Evolutionary conservation across 2,329 filamentous ascomycete species (phyloP).

Genomic region (Fusarium sp.): DNA sequence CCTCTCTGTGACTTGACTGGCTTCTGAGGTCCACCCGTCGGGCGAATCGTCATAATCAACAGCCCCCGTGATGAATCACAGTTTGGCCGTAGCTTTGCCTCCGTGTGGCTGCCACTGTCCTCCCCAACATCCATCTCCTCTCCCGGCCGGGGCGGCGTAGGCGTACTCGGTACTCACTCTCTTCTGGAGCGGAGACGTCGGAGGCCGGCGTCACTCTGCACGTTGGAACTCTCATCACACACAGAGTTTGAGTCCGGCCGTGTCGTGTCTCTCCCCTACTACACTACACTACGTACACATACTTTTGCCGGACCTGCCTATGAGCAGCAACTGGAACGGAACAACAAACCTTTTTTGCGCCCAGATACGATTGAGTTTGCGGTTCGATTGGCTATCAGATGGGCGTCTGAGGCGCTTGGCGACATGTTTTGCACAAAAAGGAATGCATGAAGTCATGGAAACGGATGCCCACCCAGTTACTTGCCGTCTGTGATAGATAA

Average conservation of each 20-base stretch:
- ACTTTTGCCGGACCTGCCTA: conserved; percentile 30
- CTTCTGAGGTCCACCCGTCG: conserved; percentile 31
- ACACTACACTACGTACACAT: not conserved
- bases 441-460: conserved; percentile 52
- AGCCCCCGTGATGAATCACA: conserved; percentile 41
- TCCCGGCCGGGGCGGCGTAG: conserved; percentile 29
- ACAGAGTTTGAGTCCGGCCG: conserved; percentile 39
- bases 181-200: conserved; percentile 17
- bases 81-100: conserved; percentile 40
- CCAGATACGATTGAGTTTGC: conserved; percentile 25
- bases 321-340: conserved; percentile 41
- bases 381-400: conserved; percentile 37
- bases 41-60: conserved; percentile 43
- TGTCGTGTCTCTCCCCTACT: conserved; percentile 5
- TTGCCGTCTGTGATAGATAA: not conserved
- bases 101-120: conserved; percentile 11
- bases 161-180: not conserved
- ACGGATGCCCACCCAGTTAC: conserved; percentile 17
- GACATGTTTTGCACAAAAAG: conserved; percentile 45
- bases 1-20: conserved; percentile 31
- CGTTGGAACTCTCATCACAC: conserved; percentile 6
- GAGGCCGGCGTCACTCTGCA: conserved; percentile 24
- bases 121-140: not conserved
- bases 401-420: conserved; percentile 39
- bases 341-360: conserved; percentile 39